These are phyloP conservation scores for Stylosanthes scabra DNA, from an alignment of 331 rosid genomes.

Conservation along the genomic window DNA sequence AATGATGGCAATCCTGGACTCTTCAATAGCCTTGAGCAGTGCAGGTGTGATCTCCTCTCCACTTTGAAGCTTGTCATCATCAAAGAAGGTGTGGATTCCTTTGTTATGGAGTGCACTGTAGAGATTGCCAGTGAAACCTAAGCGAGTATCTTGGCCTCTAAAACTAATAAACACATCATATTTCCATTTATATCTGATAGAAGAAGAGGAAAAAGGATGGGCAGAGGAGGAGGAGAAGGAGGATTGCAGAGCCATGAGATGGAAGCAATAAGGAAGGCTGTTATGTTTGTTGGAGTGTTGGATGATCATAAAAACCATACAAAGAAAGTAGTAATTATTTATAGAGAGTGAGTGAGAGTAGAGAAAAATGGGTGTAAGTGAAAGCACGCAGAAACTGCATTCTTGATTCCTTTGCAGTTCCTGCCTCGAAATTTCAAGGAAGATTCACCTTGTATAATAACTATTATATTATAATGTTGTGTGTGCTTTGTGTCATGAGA, in stretches of 20 bases:
- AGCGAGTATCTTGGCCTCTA: background rate
- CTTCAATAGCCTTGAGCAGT: background rate
- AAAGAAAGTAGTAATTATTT: too few relatives aligned
- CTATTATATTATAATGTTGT: too few relatives aligned
- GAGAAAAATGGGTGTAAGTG: too few relatives aligned
- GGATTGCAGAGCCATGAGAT: background rate
- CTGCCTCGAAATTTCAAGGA: too few relatives aligned
- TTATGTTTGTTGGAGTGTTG: background rate
- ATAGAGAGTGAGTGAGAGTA: too few relatives aligned
- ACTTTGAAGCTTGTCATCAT: background rate
- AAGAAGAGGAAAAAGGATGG: background rate
- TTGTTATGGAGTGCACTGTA: background rate
- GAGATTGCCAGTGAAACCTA: background rate
- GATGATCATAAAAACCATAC: too few relatives aligned
- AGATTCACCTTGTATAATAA: too few relatives aligned
- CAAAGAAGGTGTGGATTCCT: background rate
- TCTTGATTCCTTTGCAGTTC: too few relatives aligned
- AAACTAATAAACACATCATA: slow-evolving; percentile 27
- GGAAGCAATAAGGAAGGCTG: too few relatives aligned
- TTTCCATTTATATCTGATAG: background rate
- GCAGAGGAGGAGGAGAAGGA: background rate
- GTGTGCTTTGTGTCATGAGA: too few relatives aligned
- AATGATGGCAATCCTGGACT: background rate
- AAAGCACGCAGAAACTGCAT: too few relatives aligned
- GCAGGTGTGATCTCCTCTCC: background rate